Conservation (phyloP, 345 rosid species). For the Ricinus communis region DNA sequence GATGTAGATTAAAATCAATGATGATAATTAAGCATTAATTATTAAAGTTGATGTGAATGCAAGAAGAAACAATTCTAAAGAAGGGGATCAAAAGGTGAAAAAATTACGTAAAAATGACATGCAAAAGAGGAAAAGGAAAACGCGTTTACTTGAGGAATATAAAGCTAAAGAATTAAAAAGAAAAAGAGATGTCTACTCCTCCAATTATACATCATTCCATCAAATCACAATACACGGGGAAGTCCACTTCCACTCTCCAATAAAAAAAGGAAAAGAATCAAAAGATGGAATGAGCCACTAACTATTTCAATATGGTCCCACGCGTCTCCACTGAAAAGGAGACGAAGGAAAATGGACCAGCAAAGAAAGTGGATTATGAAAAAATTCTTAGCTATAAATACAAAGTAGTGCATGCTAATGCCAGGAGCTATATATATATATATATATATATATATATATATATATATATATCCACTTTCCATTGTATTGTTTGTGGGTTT, state of each 20-base stretch:
- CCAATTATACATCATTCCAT: constrained; percentile 1
- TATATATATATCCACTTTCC: neutral
- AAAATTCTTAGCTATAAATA: neutral
- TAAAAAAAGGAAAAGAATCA: too few relatives aligned
- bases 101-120: too few relatives aligned
- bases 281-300: neutral
- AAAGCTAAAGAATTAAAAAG: constrained; percentile 8
- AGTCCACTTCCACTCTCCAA: too few relatives aligned
- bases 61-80: neutral
- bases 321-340: constrained; percentile 33
- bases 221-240: neutral
- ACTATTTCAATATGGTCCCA: constrained; percentile 22
- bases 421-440: neutral
- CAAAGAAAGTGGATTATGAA: constrained; percentile 13
- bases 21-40: too few relatives aligned
- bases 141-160: constrained; percentile 25
- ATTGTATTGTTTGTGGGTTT: neutral
- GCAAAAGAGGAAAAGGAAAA: neutral
- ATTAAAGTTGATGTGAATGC: constrained; percentile 32
- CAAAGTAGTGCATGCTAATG: neutral
- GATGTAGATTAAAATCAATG: neutral
- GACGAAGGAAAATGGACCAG: constrained; percentile 14
- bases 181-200: neutral
- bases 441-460: too few relatives aligned
- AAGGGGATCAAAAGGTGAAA: neutral